A percentile compares a stretch with the other conserved stretches of the same genome.
Conservation (phyloP, 2,329 filamentous ascomycete species). For the Fusarium compactum region DNA sequence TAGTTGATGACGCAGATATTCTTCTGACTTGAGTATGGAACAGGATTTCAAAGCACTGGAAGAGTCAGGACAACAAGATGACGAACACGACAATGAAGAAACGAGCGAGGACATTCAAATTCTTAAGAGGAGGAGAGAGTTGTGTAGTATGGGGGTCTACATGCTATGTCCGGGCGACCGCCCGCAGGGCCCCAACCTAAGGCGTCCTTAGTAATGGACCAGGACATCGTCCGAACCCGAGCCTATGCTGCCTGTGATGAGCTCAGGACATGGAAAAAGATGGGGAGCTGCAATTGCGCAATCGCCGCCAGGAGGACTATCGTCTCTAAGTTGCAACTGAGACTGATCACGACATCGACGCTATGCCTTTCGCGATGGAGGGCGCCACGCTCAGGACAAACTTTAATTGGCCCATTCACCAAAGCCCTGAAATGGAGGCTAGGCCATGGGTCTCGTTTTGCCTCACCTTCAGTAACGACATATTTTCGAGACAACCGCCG, state of each 20-base stretch:
- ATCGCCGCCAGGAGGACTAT: slow-evolving; percentile 51
- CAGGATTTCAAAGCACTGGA: slow-evolving; percentile 37
- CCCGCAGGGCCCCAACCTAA: slow-evolving; percentile 41
- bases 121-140: slow-evolving; percentile 41
- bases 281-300: slow-evolving; percentile 52
- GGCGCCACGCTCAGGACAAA: slow-evolving; percentile 34
- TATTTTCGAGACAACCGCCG: slow-evolving; percentile 42
- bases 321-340: slow-evolving; percentile 49
- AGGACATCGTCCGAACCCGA: slow-evolving; percentile 41
- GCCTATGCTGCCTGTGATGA: slow-evolving; percentile 38
- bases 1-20: slow-evolving; percentile 44
- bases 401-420: slow-evolving; percentile 53
- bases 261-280: slow-evolving; percentile 42
- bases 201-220: slow-evolving; percentile 46
- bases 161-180: slow-evolving; percentile 48
- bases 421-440: slow-evolving; percentile 41
- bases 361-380: slow-evolving; percentile 62
- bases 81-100: slow-evolving; percentile 29
- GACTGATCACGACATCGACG: slow-evolving; percentile 66
- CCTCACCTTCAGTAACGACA: slow-evolving; percentile 42
- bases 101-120: slow-evolving; percentile 42
- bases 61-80: slow-evolving; percentile 35
- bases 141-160: slow-evolving; percentile 43
- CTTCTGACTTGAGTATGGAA: slow-evolving; percentile 41
- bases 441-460: slow-evolving; percentile 43